These are phyloP conservation scores for Colletotrichum chlorophyti DNA, from an alignment of 2,329 filamentous ascomycete genomes.

Conservation along the genomic window DNA sequence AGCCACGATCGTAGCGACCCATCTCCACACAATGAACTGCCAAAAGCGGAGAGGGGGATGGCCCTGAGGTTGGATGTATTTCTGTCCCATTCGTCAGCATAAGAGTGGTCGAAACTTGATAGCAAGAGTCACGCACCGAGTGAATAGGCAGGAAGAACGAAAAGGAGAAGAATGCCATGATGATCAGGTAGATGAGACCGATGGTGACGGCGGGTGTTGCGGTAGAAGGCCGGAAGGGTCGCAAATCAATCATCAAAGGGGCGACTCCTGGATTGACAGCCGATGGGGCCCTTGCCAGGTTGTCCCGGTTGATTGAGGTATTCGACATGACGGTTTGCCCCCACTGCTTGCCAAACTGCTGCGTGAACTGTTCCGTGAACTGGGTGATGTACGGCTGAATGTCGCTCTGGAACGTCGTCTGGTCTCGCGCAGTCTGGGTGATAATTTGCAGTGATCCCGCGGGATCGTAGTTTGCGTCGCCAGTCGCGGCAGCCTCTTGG, in stretches of 20 bases:
- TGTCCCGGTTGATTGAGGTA: slow-evolving; percentile 39
- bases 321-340: slow-evolving; percentile 47
- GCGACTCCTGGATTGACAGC: slow-evolving; percentile 41
- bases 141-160: slow-evolving; percentile 71
- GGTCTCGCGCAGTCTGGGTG: slow-evolving; percentile 61
- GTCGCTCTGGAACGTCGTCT: slow-evolving; percentile 59
- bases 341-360: slow-evolving; percentile 56
- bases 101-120: background rate
- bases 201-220: slow-evolving; percentile 65
- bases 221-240: slow-evolving; percentile 63
- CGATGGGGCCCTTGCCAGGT: slow-evolving; percentile 34
- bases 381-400: slow-evolving; percentile 56
- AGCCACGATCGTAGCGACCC: slow-evolving; percentile 58
- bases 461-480: slow-evolving; percentile 66
- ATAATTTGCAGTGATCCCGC: slow-evolving; percentile 63
- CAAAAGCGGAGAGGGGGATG: slow-evolving; percentile 64
- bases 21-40: slow-evolving; percentile 66
- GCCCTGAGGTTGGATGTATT: slow-evolving; percentile 59
- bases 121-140: slow-evolving; percentile 40
- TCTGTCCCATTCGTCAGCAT: slow-evolving; percentile 25
- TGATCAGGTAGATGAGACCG: slow-evolving; percentile 71
- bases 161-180: slow-evolving; percentile 71
- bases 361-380: slow-evolving; percentile 53
- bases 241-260: slow-evolving; percentile 54
- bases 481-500: slow-evolving; percentile 57